Percentiles rank a stretch among this genome's conserved stretches.
These are phyloP conservation scores for Fusarium nisikadoi DNA, from an alignment of 2,329 filamentous ascomycete species.

Conservation along the genomic window DNA sequence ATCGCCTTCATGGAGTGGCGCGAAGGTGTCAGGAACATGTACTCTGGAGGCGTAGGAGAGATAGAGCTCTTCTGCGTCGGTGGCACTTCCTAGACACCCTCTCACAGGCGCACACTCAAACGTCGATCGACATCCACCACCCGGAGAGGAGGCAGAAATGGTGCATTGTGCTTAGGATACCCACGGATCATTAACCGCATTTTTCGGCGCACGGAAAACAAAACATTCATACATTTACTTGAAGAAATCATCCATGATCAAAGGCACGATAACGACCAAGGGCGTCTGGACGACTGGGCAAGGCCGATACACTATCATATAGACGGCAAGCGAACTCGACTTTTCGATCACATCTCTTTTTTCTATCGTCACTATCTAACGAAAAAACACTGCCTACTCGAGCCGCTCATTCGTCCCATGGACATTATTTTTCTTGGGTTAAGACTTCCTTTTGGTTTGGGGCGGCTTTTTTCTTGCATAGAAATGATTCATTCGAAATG, in stretches of 20 bases:
- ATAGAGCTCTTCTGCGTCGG: slow-evolving; percentile 86
- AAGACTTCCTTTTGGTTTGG: slow-evolving; percentile 21
- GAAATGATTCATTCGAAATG: slow-evolving; percentile 4
- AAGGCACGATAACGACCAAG: slow-evolving; percentile 42
- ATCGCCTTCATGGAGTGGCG: slow-evolving; percentile 96
- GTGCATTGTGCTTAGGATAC: slow-evolving; percentile 46
- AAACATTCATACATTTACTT: slow-evolving; percentile 43
- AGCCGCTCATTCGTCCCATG: slow-evolving; percentile 26
- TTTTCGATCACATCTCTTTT: slow-evolving; percentile 37
- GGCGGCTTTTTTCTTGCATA: slow-evolving; percentile 16
- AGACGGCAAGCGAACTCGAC: slow-evolving; percentile 47
- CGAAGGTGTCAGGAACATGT: slow-evolving; percentile 69
- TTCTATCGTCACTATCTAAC: slow-evolving; percentile 23
- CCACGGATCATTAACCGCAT: slow-evolving; percentile 47
- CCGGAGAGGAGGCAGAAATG: slow-evolving; percentile 30
- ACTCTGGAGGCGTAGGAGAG: slow-evolving; percentile 80
- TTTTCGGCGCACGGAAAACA: slow-evolving; percentile 47
- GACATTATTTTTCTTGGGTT: slow-evolving; percentile 36
- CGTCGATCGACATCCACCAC: slow-evolving; percentile 11
- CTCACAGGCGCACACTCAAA: slow-evolving; percentile 4
- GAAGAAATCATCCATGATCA: slow-evolving; percentile 33
- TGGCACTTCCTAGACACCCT: slow-evolving; percentile 50
- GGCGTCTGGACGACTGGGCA: slow-evolving; percentile 37
- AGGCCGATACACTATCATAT: slow-evolving; percentile 44
- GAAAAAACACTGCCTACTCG: slow-evolving; percentile 28